Percentiles rank a stretch among this genome's conserved stretches.
Conservation (phyloP, 2,329 filamentous ascomycete species). For the Fusarium scirpi region DNA sequence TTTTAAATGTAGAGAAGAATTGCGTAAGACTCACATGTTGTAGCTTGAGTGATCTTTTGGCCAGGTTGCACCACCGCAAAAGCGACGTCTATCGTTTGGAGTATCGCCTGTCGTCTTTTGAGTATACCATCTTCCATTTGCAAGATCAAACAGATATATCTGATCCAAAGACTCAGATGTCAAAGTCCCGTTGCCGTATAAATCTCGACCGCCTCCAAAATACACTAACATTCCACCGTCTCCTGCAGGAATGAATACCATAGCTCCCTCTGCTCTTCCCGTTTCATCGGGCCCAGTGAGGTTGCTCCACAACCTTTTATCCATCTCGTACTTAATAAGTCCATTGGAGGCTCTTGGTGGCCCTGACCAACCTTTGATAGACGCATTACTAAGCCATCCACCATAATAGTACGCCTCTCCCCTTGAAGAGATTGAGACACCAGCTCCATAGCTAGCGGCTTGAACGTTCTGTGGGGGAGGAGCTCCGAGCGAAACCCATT, state of each 20-base stretch:
- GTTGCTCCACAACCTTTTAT: conserved; percentile 3
- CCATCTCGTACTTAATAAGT: conserved; percentile 6
- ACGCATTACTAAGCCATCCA: not conserved
- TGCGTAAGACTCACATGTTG: conserved; percentile 1
- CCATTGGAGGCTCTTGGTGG: not conserved
- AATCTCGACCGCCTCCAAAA: not conserved
- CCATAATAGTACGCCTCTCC: conserved; percentile 15
- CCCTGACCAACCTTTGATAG: not conserved
- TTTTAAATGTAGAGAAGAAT: rapidly evolving
- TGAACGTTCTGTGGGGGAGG: not conserved
- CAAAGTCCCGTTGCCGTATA: not conserved
- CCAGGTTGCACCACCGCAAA: conserved; percentile 6
- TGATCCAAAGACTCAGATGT: not conserved
- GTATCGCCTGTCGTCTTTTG: not conserved
- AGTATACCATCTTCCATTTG: conserved; percentile 5
- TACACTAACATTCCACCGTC: conserved; percentile 11
- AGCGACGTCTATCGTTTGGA: not conserved
- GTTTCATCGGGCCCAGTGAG: not conserved
- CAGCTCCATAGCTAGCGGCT: conserved; percentile 7
- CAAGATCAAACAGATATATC: conserved; percentile 3
- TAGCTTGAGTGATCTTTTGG: conserved; percentile 10
- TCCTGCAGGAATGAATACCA: not conserved
- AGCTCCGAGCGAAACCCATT: not conserved
- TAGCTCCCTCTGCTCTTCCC: not conserved
- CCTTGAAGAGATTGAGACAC: not conserved